Conservation (phyloP, 2,329 filamentous ascomycete genomes). For the Clarireedia homoeocarpa region DNA sequence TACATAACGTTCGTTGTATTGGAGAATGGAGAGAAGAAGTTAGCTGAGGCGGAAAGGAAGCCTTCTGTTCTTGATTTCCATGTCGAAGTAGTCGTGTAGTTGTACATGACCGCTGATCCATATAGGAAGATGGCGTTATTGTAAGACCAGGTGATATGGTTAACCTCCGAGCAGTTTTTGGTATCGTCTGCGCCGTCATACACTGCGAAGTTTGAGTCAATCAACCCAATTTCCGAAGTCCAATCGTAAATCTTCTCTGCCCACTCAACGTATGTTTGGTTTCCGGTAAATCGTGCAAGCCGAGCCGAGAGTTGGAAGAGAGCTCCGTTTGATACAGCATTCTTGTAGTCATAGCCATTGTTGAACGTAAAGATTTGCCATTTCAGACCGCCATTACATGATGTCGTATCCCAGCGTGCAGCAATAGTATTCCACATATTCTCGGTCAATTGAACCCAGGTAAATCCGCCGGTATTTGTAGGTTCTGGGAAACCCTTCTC, state of each 20-base stretch:
- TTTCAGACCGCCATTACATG: constrained; percentile 64
- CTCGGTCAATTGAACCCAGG: constrained; percentile 58
- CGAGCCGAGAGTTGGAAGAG: constrained; percentile 76
- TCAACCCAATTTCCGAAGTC: constrained; percentile 47
- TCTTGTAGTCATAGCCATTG: constrained; percentile 76
- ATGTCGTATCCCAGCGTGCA: constrained; percentile 59
- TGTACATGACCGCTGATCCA: constrained; percentile 56
- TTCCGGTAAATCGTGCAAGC: constrained; percentile 61
- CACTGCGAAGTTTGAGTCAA: constrained; percentile 46
- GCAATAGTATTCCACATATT: constrained; percentile 68
- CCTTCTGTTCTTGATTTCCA: constrained; percentile 48
- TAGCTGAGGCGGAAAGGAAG: constrained; percentile 42
- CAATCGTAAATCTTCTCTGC: constrained; percentile 61
- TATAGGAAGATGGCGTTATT: constrained; percentile 58
- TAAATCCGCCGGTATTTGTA: constrained; percentile 41
- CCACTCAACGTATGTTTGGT: constrained; percentile 59
- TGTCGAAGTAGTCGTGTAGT: constrained; percentile 43
- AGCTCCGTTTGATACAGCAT: constrained; percentile 72
- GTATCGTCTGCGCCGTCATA: constrained; percentile 51
- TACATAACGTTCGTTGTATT: constrained; percentile 54
- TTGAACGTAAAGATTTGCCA: constrained; percentile 80
- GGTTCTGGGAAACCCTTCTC: constrained; percentile 60
- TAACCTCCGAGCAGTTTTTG: constrained; percentile 43
- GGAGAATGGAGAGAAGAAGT: constrained; percentile 46
- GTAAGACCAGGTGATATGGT: constrained; percentile 55